Evolutionary conservation across 352 stramenopile species (phyloP).

Genomic region (Pythium folliculosum): DNA sequence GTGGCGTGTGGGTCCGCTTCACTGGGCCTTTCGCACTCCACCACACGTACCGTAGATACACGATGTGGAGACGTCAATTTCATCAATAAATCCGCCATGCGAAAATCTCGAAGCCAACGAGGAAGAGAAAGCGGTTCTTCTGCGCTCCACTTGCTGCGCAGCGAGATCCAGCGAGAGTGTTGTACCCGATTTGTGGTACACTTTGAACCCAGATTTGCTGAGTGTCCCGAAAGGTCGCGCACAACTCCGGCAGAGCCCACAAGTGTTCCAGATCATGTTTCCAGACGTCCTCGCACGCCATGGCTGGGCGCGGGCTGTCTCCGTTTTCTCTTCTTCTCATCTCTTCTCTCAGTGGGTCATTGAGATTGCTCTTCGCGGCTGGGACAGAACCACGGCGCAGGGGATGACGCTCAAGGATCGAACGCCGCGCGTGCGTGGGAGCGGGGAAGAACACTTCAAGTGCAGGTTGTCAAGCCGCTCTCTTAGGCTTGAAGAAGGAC

Average conservation of each 20-base stretch:
- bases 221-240: background rate
- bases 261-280: background rate
- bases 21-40: background rate
- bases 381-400: background rate
- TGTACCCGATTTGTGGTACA: background rate
- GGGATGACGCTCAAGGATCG: background rate
- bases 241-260: background rate
- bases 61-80: background rate
- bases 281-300: background rate
- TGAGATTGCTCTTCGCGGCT: background rate
- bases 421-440: background rate
- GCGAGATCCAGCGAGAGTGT: background rate
- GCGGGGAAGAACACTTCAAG: background rate
- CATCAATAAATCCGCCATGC: slow-evolving; percentile 20
- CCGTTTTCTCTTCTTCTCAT: background rate
- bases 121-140: background rate
- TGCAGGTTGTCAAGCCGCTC: background rate
- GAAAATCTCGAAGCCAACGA: slow-evolving; percentile 12
- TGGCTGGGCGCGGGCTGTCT: background rate
- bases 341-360: background rate
- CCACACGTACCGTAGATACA: background rate
- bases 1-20: background rate
- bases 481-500: background rate
- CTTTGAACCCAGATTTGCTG: background rate
- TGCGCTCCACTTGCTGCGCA: background rate